Evolutionary conservation across 2,329 filamentous ascomycete species (phyloP).

Genomic region (Alternaria triticina): DNA sequence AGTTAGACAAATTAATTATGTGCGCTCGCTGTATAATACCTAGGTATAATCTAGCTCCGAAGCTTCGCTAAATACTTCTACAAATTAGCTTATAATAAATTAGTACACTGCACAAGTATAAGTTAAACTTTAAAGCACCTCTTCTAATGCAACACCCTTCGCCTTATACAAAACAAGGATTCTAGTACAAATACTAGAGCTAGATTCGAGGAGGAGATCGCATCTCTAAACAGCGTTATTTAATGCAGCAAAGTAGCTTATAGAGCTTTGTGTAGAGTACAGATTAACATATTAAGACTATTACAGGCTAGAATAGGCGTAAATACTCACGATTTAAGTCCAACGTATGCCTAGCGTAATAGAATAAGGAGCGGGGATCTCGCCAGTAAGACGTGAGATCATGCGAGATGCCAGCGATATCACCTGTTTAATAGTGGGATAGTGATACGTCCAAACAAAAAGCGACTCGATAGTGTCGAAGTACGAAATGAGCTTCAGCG

Average conservation of each 20-base stretch:
- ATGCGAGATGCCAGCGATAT: not conserved
- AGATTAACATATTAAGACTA: not conserved
- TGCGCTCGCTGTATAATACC: not conserved
- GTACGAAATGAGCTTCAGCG: not conserved
- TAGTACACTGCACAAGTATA: not conserved
- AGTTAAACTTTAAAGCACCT: not conserved
- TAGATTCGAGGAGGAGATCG: not conserved
- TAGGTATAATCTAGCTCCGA: not conserved
- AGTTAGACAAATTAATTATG: not conserved
- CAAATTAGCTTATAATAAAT: not conserved
- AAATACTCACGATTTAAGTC: not conserved
- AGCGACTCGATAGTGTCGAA: not conserved
- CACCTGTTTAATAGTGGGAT: not conserved
- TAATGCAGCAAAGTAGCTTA: not conserved
- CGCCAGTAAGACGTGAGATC: not conserved
- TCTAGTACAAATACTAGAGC: not conserved
- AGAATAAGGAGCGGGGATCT: not conserved
- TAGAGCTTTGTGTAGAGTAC: not conserved
- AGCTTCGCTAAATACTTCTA: not conserved
- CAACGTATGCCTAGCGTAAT: not conserved
- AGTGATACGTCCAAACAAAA: not conserved
- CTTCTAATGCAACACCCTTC: not conserved
- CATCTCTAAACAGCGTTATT: not conserved
- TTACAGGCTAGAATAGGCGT: not conserved
- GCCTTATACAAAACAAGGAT: not conserved